A percentile compares a stretch with the other conserved stretches of the same genome.
Evolutionary conservation across 148 eudicot species (phyloP).

Genomic region (Linanthus parryae): DNA sequence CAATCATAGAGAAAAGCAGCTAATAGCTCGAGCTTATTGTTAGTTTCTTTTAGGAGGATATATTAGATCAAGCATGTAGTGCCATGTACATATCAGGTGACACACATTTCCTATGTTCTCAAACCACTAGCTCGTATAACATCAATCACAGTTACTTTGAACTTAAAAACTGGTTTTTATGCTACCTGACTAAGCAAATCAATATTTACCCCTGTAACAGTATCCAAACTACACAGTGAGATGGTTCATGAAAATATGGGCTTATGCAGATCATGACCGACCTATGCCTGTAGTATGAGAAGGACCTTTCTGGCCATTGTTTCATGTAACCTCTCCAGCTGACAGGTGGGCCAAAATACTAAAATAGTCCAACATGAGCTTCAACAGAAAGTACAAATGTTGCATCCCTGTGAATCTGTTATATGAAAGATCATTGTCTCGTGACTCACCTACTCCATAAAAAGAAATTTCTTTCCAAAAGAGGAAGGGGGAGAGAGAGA

Average conservation of each 20-base stretch:
- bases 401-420: not conserved
- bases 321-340: not conserved
- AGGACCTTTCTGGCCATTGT: conserved; percentile 3
- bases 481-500: not conserved
- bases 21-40: too few species aligned
- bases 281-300: not conserved
- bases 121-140: too few species aligned
- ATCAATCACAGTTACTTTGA: too few species aligned
- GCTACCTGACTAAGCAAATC: too few species aligned
- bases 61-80: too few species aligned
- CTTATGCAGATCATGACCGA: not conserved
- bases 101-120: too few species aligned
- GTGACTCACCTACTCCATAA: not conserved
- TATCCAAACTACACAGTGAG: too few species aligned
- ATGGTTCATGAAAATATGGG: not conserved
- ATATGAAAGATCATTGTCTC: not conserved
- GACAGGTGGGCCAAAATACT: not conserved
- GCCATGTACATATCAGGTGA: too few species aligned
- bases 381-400: not conserved
- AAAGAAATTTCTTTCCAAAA: not conserved
- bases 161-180: too few species aligned
- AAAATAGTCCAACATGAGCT: not conserved
- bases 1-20: too few species aligned
- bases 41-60: too few species aligned
- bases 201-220: too few species aligned